Percentiles rank a stretch among this genome's conserved stretches.
Conservation (phyloP, 73 alveolate species). For the Effrenium voratum region DNA sequence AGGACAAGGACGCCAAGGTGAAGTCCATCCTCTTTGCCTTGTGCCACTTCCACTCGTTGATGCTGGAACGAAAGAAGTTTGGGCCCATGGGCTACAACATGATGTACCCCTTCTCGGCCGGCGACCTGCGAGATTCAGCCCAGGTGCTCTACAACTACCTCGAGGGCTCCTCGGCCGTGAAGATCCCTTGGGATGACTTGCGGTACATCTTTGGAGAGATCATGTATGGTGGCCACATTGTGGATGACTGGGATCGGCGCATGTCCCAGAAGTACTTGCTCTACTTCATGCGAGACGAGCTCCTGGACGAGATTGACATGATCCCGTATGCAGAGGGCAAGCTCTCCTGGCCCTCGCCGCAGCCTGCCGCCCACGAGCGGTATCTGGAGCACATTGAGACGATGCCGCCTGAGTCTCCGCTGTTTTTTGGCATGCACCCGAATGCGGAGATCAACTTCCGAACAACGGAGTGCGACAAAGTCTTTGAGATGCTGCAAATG, state of each 20-base stretch:
- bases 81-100: constrained; percentile 99
- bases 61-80: constrained; percentile 99
- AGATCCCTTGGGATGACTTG: constrained; percentile 95
- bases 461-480: constrained; percentile 95
- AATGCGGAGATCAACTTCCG: constrained; percentile 99
- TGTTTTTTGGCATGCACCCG: constrained; percentile 99
- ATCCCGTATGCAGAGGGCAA: constrained; percentile 99
- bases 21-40: constrained; percentile 99
- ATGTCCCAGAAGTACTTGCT: constrained; percentile 98
- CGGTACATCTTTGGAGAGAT: constrained; percentile 99
- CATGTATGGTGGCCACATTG: constrained; percentile 99
- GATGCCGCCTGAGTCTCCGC: constrained; percentile 96
- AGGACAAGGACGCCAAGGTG: constrained; percentile 99
- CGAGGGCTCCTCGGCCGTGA: constrained; percentile 94
- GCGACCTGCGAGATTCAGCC: constrained; percentile 99
- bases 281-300: constrained; percentile 98
- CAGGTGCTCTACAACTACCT: constrained; percentile 96
- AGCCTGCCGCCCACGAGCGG: constrained; percentile 80
- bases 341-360: constrained; percentile 81
- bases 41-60: constrained; percentile 99
- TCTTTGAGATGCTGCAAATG: constrained; percentile 75
- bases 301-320: constrained; percentile 99
- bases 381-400: constrained; percentile 99
- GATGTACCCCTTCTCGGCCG: constrained; percentile 99
- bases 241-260: constrained; percentile 99